Base-by-base conservation (phyloP, 768 basidiomycete genomes). In the Pisolithus tinctorius region DNA sequence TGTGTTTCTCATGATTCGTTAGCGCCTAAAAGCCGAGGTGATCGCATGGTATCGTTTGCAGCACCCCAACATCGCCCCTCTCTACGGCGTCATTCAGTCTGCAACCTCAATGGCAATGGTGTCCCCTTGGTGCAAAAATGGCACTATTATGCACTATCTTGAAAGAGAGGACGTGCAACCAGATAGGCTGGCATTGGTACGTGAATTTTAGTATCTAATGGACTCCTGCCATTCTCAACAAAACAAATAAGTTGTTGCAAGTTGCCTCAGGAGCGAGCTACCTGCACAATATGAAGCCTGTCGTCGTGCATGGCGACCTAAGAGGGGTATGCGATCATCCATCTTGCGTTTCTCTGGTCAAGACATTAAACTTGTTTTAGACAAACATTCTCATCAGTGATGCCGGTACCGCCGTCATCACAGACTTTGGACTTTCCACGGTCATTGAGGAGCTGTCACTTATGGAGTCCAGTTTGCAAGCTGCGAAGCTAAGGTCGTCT, bases 71-170 rank as follows among this genome's bases (percentile, higher is more conserved):
- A 70, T 84, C 43, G 74, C 74, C 36, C 76, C 74, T 40, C 63
- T 84, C 26, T 78, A 75, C 49, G 82, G 82, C 2, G 72, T 84
- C 50, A 63, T 79, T 14, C 78, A 79, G 56, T 71, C 72, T 4
- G 64, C 69, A 27, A 69, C 73, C 31, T 76, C 77, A 44, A 71
- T 84, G 26, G 82, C 76, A 16, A 82, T 84, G 79, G 80, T 84
- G 0, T 83, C 82, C 4, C 76, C 77, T 4, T 84, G 81, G 80
- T 82, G 80, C 58, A 71, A 73, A 34, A 81, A 83, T 47, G 81
- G 82, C 8, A 79, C 76, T 7, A 68, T 83, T 48, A 70, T 68
- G 48, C 63, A 73, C 23, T 83, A 81, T 58, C 63, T 82, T 52
- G 71, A 69, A 50, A 63, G 60, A 45, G 56, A 66, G 14, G 71